Conservation (phyloP, 2,329 filamentous ascomycete species). For the Spiromastix sp. region DNA sequence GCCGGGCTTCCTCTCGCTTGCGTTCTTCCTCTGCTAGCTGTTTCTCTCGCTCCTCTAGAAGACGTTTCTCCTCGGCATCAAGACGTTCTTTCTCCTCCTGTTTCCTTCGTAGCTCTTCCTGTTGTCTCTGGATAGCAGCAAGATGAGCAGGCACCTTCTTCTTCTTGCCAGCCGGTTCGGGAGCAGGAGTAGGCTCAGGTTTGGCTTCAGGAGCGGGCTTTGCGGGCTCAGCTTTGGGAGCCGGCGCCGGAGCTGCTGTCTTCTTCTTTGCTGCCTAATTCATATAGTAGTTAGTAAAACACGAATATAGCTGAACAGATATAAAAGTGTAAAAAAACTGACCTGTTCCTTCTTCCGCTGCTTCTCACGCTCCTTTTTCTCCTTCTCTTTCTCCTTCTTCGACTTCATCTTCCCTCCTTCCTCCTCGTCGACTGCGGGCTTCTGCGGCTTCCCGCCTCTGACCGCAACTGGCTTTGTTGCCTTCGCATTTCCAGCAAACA, state of each 20-base stretch:
- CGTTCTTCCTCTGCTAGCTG: slow-evolving; percentile 36
- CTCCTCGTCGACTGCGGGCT: slow-evolving; percentile 36
- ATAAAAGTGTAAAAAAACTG: slow-evolving; percentile 17
- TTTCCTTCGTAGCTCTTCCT: slow-evolving; percentile 34
- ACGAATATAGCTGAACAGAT: neutral
- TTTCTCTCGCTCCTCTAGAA: slow-evolving; percentile 27
- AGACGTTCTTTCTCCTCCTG: slow-evolving; percentile 36
- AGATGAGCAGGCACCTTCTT: slow-evolving; percentile 68
- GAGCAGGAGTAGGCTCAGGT: slow-evolving; percentile 24
- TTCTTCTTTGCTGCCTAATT: slow-evolving; percentile 76
- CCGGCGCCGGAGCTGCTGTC: slow-evolving; percentile 35
- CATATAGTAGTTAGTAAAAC: slow-evolving; percentile 2
- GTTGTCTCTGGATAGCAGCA: slow-evolving; percentile 40
- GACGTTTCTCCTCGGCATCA: slow-evolving; percentile 30
- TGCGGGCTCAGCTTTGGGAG: slow-evolving; percentile 45
- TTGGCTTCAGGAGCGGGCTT: slow-evolving; percentile 35
- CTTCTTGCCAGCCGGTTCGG: slow-evolving; percentile 50
- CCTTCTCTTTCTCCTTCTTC: slow-evolving; percentile 96
- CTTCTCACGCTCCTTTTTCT: slow-evolving; percentile 98
- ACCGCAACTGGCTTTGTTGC: slow-evolving; percentile 41
- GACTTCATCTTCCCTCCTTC: slow-evolving; percentile 66
- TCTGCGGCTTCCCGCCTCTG: slow-evolving; percentile 56
- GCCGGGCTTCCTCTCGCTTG: slow-evolving; percentile 36
- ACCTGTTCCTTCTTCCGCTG: slow-evolving; percentile 97
- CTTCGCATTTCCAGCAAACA: slow-evolving; percentile 62